Evolutionary conservation across 768 basidiomycete genomes (phyloP).

Genomic region (Lactarius akahatsu): DNA sequence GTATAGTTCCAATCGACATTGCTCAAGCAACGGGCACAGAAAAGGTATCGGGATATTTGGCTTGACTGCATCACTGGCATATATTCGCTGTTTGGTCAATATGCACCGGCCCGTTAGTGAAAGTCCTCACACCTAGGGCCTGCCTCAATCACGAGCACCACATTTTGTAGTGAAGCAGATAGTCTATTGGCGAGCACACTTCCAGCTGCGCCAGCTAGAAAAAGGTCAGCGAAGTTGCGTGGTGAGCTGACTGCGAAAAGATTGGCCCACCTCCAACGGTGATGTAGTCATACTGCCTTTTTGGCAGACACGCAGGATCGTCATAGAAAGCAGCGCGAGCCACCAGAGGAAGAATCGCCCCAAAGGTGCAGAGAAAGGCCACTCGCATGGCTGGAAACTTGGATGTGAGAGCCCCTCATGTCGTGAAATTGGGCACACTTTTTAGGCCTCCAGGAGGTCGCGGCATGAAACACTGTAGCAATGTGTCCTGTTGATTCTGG

Average conservation of each 20-base stretch:
- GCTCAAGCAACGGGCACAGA: conserved; percentile 22
- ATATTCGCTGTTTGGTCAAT: neutral
- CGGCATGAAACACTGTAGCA: neutral
- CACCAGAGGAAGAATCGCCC: neutral
- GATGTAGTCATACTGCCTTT: conserved; percentile 8
- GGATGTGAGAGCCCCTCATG: neutral
- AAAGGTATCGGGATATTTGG: conserved; percentile 28
- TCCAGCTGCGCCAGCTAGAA: conserved; percentile 5
- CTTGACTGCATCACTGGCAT: conserved; percentile 13
- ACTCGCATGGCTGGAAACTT: neutral
- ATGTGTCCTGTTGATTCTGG: neutral
- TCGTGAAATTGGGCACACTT: neutral
- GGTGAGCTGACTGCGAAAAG: neutral
- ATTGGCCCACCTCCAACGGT: neutral
- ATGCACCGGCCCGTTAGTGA: neutral
- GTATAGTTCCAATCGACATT: conserved; percentile 35
- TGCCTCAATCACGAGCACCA: conserved; percentile 10
- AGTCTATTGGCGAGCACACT: conserved; percentile 12
- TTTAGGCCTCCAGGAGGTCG: neutral
- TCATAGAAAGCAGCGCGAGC: conserved; percentile 4
- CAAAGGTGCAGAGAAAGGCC: neutral
- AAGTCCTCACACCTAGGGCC: conserved; percentile 1
- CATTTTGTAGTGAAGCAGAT: neutral
- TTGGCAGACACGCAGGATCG: neutral
- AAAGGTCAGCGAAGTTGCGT: neutral